Evolutionary conservation across 106 monocot species (phyloP).

Genomic region (Dendrobium huoshanense): DNA sequence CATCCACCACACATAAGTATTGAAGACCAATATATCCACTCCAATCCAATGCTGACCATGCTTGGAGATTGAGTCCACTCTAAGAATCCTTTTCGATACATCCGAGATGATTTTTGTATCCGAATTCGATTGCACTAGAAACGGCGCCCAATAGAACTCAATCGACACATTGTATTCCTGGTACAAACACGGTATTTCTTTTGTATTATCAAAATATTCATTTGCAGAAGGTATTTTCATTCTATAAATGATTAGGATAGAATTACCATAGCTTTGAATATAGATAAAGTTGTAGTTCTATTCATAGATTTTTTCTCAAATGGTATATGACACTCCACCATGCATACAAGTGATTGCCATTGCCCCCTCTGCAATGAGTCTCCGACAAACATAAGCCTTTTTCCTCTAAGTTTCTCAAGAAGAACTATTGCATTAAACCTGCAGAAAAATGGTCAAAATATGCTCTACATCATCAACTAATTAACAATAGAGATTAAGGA

Average conservation of each 20-base stretch:
- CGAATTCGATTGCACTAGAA: slow-evolving; percentile 53
- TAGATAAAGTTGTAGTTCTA: background rate
- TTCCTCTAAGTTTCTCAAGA: slow-evolving; percentile 7
- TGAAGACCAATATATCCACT: slow-evolving; percentile 57
- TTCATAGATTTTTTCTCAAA: slow-evolving; percentile 2
- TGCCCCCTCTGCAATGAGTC: slow-evolving; percentile 5
- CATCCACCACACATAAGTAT: slow-evolving; percentile 74
- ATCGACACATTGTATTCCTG: slow-evolving; percentile 60
- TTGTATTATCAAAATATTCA: background rate
- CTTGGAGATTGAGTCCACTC: slow-evolving; percentile 38
- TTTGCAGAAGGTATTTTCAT: background rate
- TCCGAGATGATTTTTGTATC: slow-evolving; percentile 28
- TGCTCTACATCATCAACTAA: background rate
- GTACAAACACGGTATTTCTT: background rate
- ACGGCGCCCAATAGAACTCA: slow-evolving; percentile 73
- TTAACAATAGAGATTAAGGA: too few relatives aligned
- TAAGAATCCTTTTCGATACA: slow-evolving; percentile 35
- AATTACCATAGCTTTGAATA: background rate
- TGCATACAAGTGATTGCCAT: slow-evolving; percentile 5
- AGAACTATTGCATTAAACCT: background rate
- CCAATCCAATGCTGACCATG: slow-evolving; percentile 49
- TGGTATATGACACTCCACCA: slow-evolving; percentile 4
- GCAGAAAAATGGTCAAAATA: background rate
- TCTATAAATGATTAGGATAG: too few relatives aligned
- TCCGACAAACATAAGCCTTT: slow-evolving; percentile 8